phyloP scores from a whole-genome alignment of 2,329 filamentous ascomycete species.

The Beauveria asiatica region DNA sequence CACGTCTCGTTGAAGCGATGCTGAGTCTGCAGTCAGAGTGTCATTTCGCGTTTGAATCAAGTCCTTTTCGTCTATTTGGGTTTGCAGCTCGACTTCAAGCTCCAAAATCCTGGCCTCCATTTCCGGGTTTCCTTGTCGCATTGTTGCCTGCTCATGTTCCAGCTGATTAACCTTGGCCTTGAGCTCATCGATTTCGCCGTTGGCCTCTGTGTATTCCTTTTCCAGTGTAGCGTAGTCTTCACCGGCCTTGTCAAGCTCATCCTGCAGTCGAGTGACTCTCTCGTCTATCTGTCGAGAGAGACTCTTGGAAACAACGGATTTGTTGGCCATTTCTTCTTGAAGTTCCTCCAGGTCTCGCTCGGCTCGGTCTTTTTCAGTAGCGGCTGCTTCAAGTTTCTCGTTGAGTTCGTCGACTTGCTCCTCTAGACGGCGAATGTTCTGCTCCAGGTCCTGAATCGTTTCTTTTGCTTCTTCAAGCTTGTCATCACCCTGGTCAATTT shows the following conservation, averaged over 20 bases:
- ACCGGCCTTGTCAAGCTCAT: constrained; percentile 50
- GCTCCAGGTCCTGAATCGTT: constrained; percentile 51
- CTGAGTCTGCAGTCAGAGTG: constrained; percentile 55
- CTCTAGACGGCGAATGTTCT: constrained; percentile 44
- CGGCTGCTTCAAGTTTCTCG: constrained; percentile 44
- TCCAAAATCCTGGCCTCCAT: constrained; percentile 40
- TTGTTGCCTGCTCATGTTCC: constrained; percentile 17
- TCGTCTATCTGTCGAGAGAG: constrained; percentile 68
- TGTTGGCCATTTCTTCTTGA: constrained; percentile 70
- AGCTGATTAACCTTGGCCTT: constrained; percentile 35
- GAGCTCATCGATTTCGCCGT: constrained; percentile 38
- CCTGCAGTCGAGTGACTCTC: constrained; percentile 56
- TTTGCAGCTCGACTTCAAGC: constrained; percentile 50
- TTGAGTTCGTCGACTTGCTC: constrained; percentile 46
- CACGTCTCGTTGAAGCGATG: constrained; percentile 58
- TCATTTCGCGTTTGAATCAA: constrained; percentile 62
- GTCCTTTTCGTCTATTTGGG: constrained; percentile 56
- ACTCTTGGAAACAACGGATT: constrained; percentile 67
- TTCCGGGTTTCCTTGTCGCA: constrained; percentile 24
- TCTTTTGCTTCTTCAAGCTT: constrained; percentile 49
- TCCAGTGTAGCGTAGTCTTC: constrained; percentile 44
- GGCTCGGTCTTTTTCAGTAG: constrained; percentile 46
- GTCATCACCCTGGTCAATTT: constrained; percentile 42
- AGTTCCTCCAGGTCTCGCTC: constrained; percentile 55
- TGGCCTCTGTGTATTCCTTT: constrained; percentile 38